Evolutionary conservation across 2,329 filamentous ascomycete species (phyloP), one percentile per base, ranked within the genome.

Genomic region (Colletotrichum spinosum): DNA sequence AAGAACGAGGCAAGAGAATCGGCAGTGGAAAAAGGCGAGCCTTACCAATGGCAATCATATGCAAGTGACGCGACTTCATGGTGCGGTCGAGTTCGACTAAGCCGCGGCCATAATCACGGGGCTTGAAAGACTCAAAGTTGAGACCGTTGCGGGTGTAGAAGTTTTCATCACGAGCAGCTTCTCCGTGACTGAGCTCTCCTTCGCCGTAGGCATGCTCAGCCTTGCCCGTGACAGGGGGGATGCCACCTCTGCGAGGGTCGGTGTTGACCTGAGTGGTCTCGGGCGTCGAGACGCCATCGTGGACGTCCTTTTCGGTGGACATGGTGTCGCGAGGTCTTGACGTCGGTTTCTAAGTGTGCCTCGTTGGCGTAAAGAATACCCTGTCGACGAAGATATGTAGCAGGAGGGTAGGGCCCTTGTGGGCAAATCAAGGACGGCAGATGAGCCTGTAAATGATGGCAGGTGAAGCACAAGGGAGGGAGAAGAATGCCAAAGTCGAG

Each of bases 11-110:
- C 15, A 15, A 34, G 39, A n/a, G n/a, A 10, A n/a, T 7, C 2
- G 25, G 15, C 8, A 15, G 33, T 39, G 7, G 8, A 15, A 34
- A 10, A 11, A 8, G 2, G 2, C 12, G 25, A 33, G 17, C 4
- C 66, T 10, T 45, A 58, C 81, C 81, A 37, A 84, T 83, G 60
- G 81, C 80, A 71, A 83, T 83, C 81, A 83, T 83, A 71, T 84
- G 81, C 71, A 84, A 74, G 73, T 84, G 82, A 68, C 82, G 79
- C 17, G 76, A 75, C 74, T 81, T 79, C 76, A 84, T 80, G 65
- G 68, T 64, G 51, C 70, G 69, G 60, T 74, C 70, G 12, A 75
- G 70, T 55, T 73, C 68, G 8, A 70, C 68, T 17, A 69, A 60
- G 34, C 65, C 68, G 8, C 50, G 44, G n/a, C 69, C 69, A 34